A percentile compares a stretch with the other conserved stretches of the same genome.
phyloP scores from a whole-genome alignment of 2,329 filamentous ascomycete species.

The Claviceps capensis region DNA sequence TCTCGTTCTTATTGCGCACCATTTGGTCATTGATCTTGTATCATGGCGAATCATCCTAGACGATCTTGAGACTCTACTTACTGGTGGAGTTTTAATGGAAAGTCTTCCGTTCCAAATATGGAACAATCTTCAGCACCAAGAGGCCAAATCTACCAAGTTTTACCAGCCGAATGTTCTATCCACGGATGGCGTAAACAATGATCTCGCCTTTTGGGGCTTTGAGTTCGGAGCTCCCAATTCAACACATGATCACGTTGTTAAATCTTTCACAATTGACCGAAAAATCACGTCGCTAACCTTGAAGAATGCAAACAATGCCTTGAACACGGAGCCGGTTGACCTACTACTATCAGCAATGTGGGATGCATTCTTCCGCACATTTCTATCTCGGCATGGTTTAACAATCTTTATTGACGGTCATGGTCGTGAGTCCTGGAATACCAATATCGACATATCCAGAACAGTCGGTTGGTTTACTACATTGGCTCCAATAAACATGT shows the following conservation, averaged over 20 bases:
- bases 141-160: conserved; percentile 7
- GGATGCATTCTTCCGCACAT: conserved; percentile 17
- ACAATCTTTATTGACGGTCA: conserved; percentile 13
- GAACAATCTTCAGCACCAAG: conserved; percentile 19
- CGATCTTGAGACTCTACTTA: conserved; percentile 27
- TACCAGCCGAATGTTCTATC: neutral
- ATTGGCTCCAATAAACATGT: conserved; percentile 14
- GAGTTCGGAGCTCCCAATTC: neutral
- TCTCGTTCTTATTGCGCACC: conserved; percentile 20
- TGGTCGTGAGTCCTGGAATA: conserved; percentile 18
- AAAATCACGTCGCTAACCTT: conserved; percentile 4
- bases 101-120: conserved; percentile 14
- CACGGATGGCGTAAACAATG: neutral
- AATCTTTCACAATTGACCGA: conserved; percentile 1
- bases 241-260: conserved; percentile 2
- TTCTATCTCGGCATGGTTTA: conserved; percentile 14
- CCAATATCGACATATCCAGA: conserved; percentile 16
- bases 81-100: conserved; percentile 4
- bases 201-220: conserved; percentile 2
- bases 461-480: conserved; percentile 27
- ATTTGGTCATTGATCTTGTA: conserved; percentile 29
- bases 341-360: conserved; percentile 17
- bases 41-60: conserved; percentile 31
- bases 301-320: conserved; percentile 8
- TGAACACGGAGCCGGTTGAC: conserved; percentile 16